Evolutionary conservation across 306 rosid species (phyloP).

Genomic region (Dryas drummondii): DNA sequence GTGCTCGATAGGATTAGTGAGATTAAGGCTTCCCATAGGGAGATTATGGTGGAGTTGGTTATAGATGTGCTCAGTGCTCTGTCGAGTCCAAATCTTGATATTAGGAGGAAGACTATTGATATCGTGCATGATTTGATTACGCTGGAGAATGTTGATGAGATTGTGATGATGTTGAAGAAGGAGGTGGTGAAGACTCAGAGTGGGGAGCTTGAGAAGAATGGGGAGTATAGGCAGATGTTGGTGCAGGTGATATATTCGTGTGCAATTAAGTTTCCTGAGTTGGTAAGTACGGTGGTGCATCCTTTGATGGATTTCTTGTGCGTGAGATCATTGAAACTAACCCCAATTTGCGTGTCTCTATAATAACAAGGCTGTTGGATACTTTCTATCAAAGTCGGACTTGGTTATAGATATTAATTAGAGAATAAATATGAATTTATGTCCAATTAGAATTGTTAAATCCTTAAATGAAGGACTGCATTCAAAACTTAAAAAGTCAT

Average conservation of each 20-base stretch:
- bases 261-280: slow-evolving; percentile 96
- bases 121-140: slow-evolving; percentile 84
- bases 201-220: slow-evolving; percentile 94
- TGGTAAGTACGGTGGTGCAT: slow-evolving; percentile 93
- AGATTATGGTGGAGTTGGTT: slow-evolving; percentile 82
- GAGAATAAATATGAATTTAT: too few species aligned
- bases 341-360: slow-evolving; percentile 84
- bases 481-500: too few species aligned
- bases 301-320: slow-evolving; percentile 92
- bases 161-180: slow-evolving; percentile 89
- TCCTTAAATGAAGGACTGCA: too few species aligned
- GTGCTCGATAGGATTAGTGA: slow-evolving; percentile 84
- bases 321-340: slow-evolving; percentile 95
- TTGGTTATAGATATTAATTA: slow-evolving; percentile 4
- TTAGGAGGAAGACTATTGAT: slow-evolving; percentile 88
- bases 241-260: slow-evolving; percentile 94
- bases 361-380: slow-evolving; percentile 83
- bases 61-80: slow-evolving; percentile 95
- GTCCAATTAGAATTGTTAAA: too few species aligned
- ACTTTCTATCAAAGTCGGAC: slow-evolving; percentile 92
- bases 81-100: slow-evolving; percentile 74
- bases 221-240: slow-evolving; percentile 92
- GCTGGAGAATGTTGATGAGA: slow-evolving; percentile 80
- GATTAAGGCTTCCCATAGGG: slow-evolving; percentile 72
- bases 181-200: slow-evolving; percentile 93